Base-by-base conservation (phyloP, 352 stramenopile species). In the Blastocystis sp. region DNA sequence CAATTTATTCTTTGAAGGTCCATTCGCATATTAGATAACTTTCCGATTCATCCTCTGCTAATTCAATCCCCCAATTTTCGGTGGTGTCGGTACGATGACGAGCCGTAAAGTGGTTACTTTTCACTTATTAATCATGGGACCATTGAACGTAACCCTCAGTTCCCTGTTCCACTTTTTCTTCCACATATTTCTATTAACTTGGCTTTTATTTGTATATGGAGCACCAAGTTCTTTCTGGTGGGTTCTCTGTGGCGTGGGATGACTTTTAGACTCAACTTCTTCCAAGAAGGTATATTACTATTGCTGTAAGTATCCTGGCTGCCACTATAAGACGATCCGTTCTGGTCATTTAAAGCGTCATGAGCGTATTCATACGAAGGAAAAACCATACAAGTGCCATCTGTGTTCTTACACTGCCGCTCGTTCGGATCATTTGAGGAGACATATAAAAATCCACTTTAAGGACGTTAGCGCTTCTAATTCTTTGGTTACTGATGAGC, bases 331-430 rank as follows among this genome's bases (percentile, higher is more conserved):
- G 50, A 88, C 77, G 2, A 88, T 69, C 37, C 77, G 77, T 26
- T 79, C 77, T 47, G 77, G 77, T n/a, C 77, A 88, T 56, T 39
- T 88, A 26, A 88, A 79, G 29, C 59, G 77, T 18, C 77, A 88
- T 37, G 77, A 88, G 50, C 77, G 77, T 59, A 88, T 56, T 53
- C 77, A 88, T 45, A 88, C 77, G 20, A 88, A 88, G 66, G 77
- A 88, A 55, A 75, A 77, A 23, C 77, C 77, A 2, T 88, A 79
- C 66, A 88, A 77, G 47, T 88, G 77, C 29, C 23, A 73, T 7
- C 62, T 79, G 18, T 88, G 77, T 77, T 61, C 37, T 59, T 88
- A 88, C 55, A 79, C 41, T 23, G 77, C 77, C 5, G 43, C 77
- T 15, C 77, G 77, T 41, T 88, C 77, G 11, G 77, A 88, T 53